Percentiles rank a stretch among this genome's conserved stretches.
Conservation (phyloP, 345 rosid genomes). For the Erucastrum elatum region DNA sequence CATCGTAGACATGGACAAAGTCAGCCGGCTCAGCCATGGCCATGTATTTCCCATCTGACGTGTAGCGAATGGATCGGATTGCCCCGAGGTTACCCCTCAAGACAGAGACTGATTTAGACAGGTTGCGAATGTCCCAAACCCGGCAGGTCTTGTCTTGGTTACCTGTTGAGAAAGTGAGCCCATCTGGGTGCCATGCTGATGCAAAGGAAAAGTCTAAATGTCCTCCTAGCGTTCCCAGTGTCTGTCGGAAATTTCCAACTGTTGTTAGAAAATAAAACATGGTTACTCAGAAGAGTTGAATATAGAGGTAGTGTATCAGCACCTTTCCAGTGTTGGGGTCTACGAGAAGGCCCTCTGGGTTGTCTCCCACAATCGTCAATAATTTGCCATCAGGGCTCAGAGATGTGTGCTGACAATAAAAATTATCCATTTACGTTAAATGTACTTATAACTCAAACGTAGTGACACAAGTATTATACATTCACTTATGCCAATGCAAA, state of each 20-base stretch:
- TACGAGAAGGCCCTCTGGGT: conserved; percentile 64
- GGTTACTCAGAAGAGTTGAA: neutral
- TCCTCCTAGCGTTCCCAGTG: conserved; percentile 48
- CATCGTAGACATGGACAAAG: conserved; percentile 75
- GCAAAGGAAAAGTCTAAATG: conserved; percentile 83
- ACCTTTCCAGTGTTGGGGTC: conserved; percentile 76
- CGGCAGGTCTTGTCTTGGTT: conserved; percentile 82
- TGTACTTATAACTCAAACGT: neutral
- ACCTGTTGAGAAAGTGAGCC: conserved; percentile 70
- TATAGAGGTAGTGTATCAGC: neutral
- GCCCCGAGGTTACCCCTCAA: conserved; percentile 83
- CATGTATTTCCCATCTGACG: conserved; percentile 70
- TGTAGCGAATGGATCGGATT: conserved; percentile 68
- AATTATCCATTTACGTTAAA: neutral
- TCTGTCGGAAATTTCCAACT: conserved; percentile 34
- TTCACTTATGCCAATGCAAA: neutral
- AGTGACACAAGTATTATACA: neutral
- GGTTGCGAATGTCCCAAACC: conserved; percentile 70
- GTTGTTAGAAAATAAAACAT: neutral
- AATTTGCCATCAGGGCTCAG: conserved; percentile 75
- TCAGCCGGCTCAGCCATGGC: conserved; percentile 88
- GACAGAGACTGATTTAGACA: conserved; percentile 59
- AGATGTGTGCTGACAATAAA: conserved; percentile 63
- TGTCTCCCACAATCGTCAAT: conserved; percentile 70
- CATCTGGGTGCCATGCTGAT: conserved; percentile 82